Percentiles rank a stretch among this genome's conserved stretches.
phyloP scores from a whole-genome alignment of 2,329 filamentous ascomycete genomes.

The Daldinia sp. region DNA sequence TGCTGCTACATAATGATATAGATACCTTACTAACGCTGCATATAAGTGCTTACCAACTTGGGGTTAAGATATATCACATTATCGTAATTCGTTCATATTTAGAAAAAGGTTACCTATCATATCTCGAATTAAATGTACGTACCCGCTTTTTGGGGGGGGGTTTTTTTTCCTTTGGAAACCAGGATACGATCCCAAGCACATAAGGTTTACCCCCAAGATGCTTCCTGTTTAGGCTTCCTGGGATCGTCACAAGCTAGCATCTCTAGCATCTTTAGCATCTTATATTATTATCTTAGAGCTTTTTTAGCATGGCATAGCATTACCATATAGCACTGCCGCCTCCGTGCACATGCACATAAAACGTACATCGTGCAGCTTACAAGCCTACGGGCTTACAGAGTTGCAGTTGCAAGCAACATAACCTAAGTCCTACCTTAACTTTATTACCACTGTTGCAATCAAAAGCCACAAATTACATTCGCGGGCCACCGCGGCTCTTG shows the following conservation, averaged over 20 bases:
- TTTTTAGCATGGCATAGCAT: background rate
- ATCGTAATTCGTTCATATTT: background rate
- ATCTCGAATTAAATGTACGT: background rate
- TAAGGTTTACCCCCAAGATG: background rate
- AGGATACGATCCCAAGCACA: background rate
- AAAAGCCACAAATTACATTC: background rate
- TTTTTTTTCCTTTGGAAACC: background rate
- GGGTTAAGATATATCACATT: too few species aligned
- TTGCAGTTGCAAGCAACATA: background rate
- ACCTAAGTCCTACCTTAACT: background rate
- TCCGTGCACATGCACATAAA: conserved; percentile 22
- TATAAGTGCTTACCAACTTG: background rate
- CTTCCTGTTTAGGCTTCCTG: conserved; percentile 10
- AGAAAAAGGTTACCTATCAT: conserved; percentile 4
- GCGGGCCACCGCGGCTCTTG: conserved; percentile 32
- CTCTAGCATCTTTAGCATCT: background rate
- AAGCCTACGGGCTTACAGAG: background rate
- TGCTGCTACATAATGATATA: background rate
- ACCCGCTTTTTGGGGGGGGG: too few species aligned
- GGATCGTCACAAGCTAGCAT: conserved; percentile 20
- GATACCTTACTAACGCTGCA: background rate
- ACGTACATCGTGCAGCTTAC: conserved; percentile 5
- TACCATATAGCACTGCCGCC: background rate
- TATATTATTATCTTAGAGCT: background rate
- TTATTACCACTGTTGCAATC: background rate